These are phyloP conservation scores for Eucalyptus camaldulensis DNA, from an alignment of 345 rosid genomes.

Conservation along the genomic window DNA sequence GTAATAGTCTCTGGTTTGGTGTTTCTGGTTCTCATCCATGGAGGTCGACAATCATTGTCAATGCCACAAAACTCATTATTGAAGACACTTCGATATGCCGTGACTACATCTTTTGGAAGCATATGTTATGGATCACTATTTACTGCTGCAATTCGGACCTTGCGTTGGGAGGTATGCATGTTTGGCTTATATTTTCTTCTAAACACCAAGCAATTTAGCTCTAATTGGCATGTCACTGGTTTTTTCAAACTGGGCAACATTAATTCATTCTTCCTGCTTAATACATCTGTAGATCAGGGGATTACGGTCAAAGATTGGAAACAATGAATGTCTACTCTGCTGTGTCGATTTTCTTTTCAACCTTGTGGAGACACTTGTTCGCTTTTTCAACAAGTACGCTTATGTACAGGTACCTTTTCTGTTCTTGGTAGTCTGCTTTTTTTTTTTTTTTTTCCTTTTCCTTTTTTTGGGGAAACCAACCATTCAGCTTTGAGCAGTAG, in stretches of 20 bases:
- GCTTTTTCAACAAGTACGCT: conserved; percentile 94
- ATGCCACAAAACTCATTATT: conserved; percentile 72
- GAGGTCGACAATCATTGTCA: conserved; percentile 57
- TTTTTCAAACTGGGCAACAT: neutral
- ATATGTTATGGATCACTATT: conserved; percentile 97
- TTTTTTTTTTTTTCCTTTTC: no score
- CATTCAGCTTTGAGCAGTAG: neutral
- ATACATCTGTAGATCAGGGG: conserved; percentile 68
- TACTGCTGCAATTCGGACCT: conserved; percentile 89
- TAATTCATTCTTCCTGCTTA: neutral
- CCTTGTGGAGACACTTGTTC: conserved; percentile 95
- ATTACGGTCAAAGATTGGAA: conserved; percentile 86
- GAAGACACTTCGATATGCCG: conserved; percentile 61
- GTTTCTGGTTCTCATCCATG: conserved; percentile 81
- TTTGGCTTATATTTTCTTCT: neutral
- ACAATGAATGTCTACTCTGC: conserved; percentile 92
- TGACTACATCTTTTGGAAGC: conserved; percentile 92
- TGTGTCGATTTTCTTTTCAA: conserved; percentile 87
- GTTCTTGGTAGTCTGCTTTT: neutral
- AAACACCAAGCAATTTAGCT: neutral
- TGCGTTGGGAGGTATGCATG: conserved; percentile 82
- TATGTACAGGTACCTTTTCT: conserved; percentile 68
- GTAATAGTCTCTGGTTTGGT: conserved; percentile 96
- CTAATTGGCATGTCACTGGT: neutral
- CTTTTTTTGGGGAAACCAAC: neutral